Conservation (phyloP, 208 protist genomes). For the Trypanosoma vivax region DNA sequence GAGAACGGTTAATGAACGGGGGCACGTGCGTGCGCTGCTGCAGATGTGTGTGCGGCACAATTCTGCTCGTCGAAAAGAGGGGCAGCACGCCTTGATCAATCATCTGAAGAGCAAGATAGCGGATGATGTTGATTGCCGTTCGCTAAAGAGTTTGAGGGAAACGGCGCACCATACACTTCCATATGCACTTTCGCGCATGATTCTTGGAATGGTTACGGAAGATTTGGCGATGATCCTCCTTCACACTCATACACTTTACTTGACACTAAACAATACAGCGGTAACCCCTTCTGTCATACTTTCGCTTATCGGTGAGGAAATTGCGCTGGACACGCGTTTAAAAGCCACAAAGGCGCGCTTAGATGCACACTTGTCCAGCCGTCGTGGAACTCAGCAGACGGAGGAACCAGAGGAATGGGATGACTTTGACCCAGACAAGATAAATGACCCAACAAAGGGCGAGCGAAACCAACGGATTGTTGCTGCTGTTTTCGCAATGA, state of each 20-base stretch:
- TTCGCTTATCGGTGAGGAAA: conserved; percentile 67
- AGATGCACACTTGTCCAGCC: conserved; percentile 12
- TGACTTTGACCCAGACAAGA: conserved; percentile 74
- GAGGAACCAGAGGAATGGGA: conserved; percentile 37
- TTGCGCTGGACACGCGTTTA: conserved; percentile 58
- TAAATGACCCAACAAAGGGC: conserved; percentile 81
- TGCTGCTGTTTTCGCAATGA: conserved; percentile 69
- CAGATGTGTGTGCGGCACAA: conserved; percentile 87
- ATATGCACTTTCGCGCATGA: conserved; percentile 69
- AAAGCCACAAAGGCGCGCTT: conserved; percentile 54
- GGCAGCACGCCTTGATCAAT: conserved; percentile 80
- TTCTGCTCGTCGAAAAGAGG: conserved; percentile 54
- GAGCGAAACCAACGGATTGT: conserved; percentile 83
- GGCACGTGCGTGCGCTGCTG: conserved; percentile 72
- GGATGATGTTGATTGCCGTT: conserved; percentile 59
- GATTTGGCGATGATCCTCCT: conserved; percentile 72
- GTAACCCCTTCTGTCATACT: conserved; percentile 54
- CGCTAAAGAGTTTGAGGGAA: conserved; percentile 51
- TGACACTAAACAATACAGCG: conserved; percentile 47
- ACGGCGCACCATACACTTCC: conserved; percentile 74
- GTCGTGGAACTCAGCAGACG: conserved; percentile 4
- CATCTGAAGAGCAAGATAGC: conserved; percentile 59
- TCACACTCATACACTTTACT: conserved; percentile 65
- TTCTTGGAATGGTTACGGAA: conserved; percentile 84
- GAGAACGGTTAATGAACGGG: conserved; percentile 66